These are phyloP conservation scores for Diplodia corticola DNA, from an alignment of 2,329 filamentous ascomycete genomes.

Conservation along the genomic window DNA sequence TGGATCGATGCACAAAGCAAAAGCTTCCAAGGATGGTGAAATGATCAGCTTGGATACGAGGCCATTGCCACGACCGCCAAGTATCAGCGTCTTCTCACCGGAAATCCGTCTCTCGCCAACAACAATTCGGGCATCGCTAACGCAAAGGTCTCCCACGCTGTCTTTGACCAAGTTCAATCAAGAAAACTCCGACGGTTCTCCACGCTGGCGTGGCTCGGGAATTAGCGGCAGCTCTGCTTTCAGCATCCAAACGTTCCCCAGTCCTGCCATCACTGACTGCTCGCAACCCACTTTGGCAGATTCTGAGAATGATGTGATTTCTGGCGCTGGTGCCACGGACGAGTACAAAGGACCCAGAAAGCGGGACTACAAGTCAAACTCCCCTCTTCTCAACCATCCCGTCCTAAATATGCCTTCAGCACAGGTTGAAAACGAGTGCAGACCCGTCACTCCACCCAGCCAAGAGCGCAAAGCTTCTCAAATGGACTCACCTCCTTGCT, in stretches of 20 bases:
- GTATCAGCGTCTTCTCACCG: conserved; percentile 36
- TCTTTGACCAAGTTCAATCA: conserved; percentile 35
- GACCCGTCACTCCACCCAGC: background rate
- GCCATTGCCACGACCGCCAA: conserved; percentile 32
- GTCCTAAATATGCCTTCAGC: background rate
- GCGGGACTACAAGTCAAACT: conserved; percentile 29
- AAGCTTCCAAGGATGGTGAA: conserved; percentile 11
- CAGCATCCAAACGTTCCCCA: conserved; percentile 41
- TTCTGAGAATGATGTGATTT: background rate
- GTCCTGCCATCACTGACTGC: conserved; percentile 23
- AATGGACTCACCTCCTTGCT: conserved; percentile 35
- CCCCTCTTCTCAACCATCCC: conserved; percentile 26
- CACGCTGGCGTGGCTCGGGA: conserved; percentile 26
- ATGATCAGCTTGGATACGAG: conserved; percentile 26
- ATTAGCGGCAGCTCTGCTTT: conserved; percentile 35
- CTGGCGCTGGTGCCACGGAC: background rate
- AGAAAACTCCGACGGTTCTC: conserved; percentile 9
- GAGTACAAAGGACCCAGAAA: background rate
- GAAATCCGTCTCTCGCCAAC: conserved; percentile 38
- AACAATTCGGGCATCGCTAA: conserved; percentile 41
- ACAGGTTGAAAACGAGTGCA: background rate
- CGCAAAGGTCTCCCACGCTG: conserved; percentile 43
- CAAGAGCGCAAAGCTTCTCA: background rate
- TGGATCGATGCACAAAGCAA: background rate
- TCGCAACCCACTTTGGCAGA: background rate